phyloP scores from a whole-genome alignment of 2,329 filamentous ascomycete genomes.

The Trichoderma sp. region DNA sequence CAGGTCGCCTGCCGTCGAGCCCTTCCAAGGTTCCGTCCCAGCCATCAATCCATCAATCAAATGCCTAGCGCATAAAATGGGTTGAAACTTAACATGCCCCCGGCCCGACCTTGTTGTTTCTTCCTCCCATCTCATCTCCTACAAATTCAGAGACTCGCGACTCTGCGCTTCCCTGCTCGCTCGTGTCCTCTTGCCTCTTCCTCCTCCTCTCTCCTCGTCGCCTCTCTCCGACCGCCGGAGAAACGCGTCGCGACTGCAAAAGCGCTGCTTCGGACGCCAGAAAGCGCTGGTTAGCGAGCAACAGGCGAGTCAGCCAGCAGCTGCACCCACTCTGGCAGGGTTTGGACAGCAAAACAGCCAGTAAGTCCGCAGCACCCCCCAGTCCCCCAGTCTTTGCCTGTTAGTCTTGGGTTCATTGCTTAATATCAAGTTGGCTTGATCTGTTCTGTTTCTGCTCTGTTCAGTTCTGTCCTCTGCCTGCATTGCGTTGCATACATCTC shows the following conservation, averaged over 20 bases:
- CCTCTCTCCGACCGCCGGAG: background rate
- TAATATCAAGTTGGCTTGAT: slow-evolving; percentile 20
- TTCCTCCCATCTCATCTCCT: background rate
- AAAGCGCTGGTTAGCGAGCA: slow-evolving; percentile 15
- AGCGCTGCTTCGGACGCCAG: background rate
- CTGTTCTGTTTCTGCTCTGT: slow-evolving; percentile 5
- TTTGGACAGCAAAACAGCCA: background rate
- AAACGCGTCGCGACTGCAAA: slow-evolving; percentile 12
- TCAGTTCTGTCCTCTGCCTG: slow-evolving; percentile 12
- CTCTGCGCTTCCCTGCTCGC: background rate
- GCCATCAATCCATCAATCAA: too few relatives aligned
- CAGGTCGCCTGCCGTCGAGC: background rate
- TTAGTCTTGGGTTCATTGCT: slow-evolving; percentile 9
- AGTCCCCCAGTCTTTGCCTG: slow-evolving; percentile 9
- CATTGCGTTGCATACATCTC: background rate
- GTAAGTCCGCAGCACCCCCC: slow-evolving; percentile 17
- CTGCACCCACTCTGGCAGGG: slow-evolving; percentile 16
- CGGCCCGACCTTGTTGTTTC: slow-evolving; percentile 2
- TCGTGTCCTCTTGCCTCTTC: background rate
- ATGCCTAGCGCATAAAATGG: slow-evolving; percentile 18
- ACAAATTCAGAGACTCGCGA: background rate
- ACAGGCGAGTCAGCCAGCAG: slow-evolving; percentile 15
- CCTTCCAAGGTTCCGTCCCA: background rate
- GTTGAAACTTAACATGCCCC: slow-evolving; percentile 14
- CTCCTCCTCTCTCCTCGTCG: background rate